These are phyloP conservation scores for Beverwykella pulmonaria DNA, from an alignment of 495 filamentous ascomycete genomes.

Conservation along the genomic window DNA sequence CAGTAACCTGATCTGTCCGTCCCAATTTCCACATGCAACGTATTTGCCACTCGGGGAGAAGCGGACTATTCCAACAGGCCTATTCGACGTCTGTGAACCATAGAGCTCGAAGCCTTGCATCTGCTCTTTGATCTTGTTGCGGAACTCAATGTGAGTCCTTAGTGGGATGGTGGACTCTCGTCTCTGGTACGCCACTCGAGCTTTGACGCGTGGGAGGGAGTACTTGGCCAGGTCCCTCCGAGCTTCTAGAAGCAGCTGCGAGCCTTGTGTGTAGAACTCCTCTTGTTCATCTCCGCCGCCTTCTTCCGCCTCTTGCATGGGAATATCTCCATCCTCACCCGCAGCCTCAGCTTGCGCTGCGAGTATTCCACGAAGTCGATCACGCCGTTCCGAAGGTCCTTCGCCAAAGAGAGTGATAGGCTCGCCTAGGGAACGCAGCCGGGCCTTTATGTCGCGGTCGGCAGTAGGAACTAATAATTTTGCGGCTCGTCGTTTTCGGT, in stretches of 20 bases:
- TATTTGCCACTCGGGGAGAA: conserved; percentile 85
- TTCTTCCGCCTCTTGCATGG: conserved; percentile 55
- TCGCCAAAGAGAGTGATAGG: conserved; percentile 96
- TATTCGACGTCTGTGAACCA: conserved; percentile 87
- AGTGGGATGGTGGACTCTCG: conserved; percentile 79
- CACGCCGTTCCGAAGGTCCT: conserved; percentile 81
- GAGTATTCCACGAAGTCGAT: conserved; percentile 81
- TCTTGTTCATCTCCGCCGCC: conserved; percentile 59
- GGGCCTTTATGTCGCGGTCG: conserved; percentile 79
- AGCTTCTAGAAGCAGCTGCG: conserved; percentile 71
- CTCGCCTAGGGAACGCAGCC: conserved; percentile 81
- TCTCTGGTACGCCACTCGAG: conserved; percentile 73
- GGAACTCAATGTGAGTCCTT: conserved; percentile 85
- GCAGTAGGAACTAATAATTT: conserved; percentile 95
- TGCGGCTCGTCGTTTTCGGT: conserved; percentile 83
- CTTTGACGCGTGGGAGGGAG: conserved; percentile 80
- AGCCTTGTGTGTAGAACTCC: conserved; percentile 91
- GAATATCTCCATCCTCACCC: conserved; percentile 61
- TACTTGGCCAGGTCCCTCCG: conserved; percentile 81
- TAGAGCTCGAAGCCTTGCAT: conserved; percentile 83
- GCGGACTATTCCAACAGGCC: conserved; percentile 84
- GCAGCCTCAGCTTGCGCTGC: conserved; percentile 66
- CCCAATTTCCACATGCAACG: conserved; percentile 90
- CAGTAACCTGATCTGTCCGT: conserved; percentile 81
- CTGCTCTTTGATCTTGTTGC: conserved; percentile 84